Base-by-base conservation (phyloP, 768 basidiomycete species). In the Boletus pseudopeckii region DNA sequence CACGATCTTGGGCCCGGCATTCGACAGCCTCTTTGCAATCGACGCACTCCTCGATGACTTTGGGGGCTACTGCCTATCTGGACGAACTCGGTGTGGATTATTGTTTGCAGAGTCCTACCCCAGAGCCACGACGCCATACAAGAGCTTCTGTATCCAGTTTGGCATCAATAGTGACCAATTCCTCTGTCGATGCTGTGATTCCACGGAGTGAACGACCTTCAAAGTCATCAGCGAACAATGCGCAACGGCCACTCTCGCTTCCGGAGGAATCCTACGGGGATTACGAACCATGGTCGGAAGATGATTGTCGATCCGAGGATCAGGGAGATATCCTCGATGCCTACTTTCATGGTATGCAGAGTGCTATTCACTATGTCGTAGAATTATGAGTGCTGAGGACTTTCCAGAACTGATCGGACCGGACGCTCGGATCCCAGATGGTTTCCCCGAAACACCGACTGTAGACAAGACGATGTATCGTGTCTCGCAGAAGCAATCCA, bases 181-280 rank as follows among this genome's bases (percentile, higher is more conserved):
- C 74, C 38, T 85, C 85, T 5, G 77, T 78, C 2, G 82, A 86
- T 28, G 84, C 80, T 11, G 71, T 86, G 45, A 72, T 84, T 51
- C 78, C 80, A 9, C 75, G 72, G 40, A 56, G 57, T 53, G 52
- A 65, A 41, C 37, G 69, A 49, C 45, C 52, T 30, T n/a, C 37
- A 6, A 54, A 51, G 52, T 39, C 54, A 46, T 34, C 59, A 3
- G 45, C 60, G 9, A 53, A 58, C 43, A 52, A 47, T 14, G 20
- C 13, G 20, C 59, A 54, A 20, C 59, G 57, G 30, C 57, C 62
- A 32, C 45, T 26, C 40, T 53, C 68, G 18, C 48, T 52, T 36
- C 36, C 52, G 8, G 54, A 63, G 15, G 65, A 70, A 43, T 36
- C 54, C 20, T 56, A 46, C 38, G n/a, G 4, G 13, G 64, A 57